Evolutionary conservation across 352 stramenopile species (phyloP).

Genomic region (Thalassiosira mediterranea): DNA sequence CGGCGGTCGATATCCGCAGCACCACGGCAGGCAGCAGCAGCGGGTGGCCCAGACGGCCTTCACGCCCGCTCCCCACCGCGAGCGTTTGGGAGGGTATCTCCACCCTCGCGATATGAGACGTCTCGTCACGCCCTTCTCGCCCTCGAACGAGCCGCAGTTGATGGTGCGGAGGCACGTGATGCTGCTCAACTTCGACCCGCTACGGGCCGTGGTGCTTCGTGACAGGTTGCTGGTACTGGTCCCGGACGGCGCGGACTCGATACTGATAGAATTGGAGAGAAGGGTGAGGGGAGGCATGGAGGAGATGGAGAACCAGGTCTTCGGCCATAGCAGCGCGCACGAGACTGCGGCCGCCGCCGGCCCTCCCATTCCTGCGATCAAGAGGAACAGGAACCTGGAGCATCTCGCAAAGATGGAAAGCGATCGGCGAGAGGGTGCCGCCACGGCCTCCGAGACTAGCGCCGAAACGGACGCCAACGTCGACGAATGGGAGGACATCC

Average conservation of each 20-base stretch:
- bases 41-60: neutral
- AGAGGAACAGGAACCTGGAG: conserved; percentile 22
- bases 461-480: neutral
- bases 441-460: neutral
- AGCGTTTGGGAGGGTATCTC: conserved; percentile 76
- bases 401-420: conserved; percentile 11
- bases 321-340: conserved; percentile 31
- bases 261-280: conserved; percentile 72
- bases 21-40: conserved; percentile 2
- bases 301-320: conserved; percentile 65
- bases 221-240: conserved; percentile 80
- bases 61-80: conserved; percentile 25
- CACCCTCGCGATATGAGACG: conserved; percentile 83
- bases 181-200: conserved; percentile 81
- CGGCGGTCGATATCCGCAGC: neutral
- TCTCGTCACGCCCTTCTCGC: conserved; percentile 80
- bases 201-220: conserved; percentile 73
- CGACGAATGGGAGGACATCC: conserved; percentile 72
- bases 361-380: neutral
- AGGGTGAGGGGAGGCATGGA: conserved; percentile 58
- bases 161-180: conserved; percentile 82
- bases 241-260: conserved; percentile 75
- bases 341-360: neutral
- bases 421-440: neutral
- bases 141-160: conserved; percentile 77